phyloP scores from a whole-genome alignment of 192 early-diverging fungal genomes.

The Spinellus fusiger region DNA sequence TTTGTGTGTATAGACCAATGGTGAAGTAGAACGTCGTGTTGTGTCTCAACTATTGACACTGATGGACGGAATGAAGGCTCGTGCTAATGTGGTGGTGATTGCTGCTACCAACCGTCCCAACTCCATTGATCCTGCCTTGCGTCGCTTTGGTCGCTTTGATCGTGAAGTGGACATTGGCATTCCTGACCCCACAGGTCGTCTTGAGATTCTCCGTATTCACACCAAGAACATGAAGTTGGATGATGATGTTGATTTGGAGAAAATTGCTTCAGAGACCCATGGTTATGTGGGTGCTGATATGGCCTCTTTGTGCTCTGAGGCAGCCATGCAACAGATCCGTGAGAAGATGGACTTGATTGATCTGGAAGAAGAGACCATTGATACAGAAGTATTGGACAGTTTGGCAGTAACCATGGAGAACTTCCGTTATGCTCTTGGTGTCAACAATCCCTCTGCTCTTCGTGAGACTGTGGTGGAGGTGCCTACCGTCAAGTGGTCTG shows the following conservation, averaged over 20 bases:
- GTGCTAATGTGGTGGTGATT: conserved; percentile 98
- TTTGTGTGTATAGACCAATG: conserved; percentile 48
- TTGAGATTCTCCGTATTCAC: conserved; percentile 98
- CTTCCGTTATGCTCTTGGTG: conserved; percentile 88
- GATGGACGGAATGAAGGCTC: conserved; percentile 84
- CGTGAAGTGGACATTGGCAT: conserved; percentile 99
- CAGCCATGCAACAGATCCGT: conserved; percentile 99
- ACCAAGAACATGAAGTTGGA: conserved; percentile 99
- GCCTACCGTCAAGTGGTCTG: conserved; percentile 90
- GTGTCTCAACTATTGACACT: conserved; percentile 95
- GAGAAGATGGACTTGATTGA: conserved; percentile 99
- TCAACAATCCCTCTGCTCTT: conserved; percentile 95
- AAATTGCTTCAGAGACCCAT: conserved; percentile 95
- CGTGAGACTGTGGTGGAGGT: conserved; percentile 98
- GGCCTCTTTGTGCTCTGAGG: conserved; percentile 96
- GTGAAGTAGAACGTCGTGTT: conserved; percentile 95
- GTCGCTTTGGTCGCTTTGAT: conserved; percentile 98
- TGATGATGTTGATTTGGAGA: conserved; percentile 95
- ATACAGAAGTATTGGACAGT: conserved; percentile 92
- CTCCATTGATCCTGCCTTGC: conserved; percentile 95
- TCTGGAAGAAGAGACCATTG: conserved; percentile 96
- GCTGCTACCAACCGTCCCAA: conserved; percentile 99
- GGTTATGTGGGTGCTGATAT: conserved; percentile 97
- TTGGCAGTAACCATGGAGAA: conserved; percentile 97
- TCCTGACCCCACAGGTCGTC: conserved; percentile 94